A percentile compares a stretch with the other conserved stretches of the same genome.
Conservation (phyloP, 306 rosid genomes). For the Herpetospermum pedunculosum region DNA sequence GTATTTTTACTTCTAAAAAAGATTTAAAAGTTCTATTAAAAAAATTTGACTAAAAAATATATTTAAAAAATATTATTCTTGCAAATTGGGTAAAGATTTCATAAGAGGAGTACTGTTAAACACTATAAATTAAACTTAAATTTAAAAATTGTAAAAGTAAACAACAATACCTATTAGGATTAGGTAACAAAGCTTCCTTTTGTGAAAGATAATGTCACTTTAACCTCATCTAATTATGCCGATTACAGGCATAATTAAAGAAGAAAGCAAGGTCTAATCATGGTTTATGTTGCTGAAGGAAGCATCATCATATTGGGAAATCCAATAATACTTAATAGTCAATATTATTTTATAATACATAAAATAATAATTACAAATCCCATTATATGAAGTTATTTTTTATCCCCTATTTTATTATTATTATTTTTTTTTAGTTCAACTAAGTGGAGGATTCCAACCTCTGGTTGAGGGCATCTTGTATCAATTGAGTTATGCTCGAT, state of each 20-base stretch:
- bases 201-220: neutral
- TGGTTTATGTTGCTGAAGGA: neutral
- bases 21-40: no score
- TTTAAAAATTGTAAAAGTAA: neutral
- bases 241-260: neutral
- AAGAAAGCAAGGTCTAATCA: conserved; percentile 2
- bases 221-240: neutral
- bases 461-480: no score
- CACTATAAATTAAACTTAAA: neutral
- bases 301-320: neutral
- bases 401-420: no score
- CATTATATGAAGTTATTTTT: neutral
- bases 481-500: no score
- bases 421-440: no score
- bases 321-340: neutral
- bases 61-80: no score
- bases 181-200: conserved; percentile 6
- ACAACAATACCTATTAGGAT: neutral
- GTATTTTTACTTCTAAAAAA: no score
- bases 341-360: neutral
- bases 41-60: no score
- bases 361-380: neutral
- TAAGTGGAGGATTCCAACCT: no score
- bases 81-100: no score
- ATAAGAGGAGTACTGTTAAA: no score